Percentiles rank a stretch among this genome's conserved stretches.
Evolutionary conservation across 1,139 yeast genomes (phyloP).

Genomic region (Saccharomycopsis phalli): DNA sequence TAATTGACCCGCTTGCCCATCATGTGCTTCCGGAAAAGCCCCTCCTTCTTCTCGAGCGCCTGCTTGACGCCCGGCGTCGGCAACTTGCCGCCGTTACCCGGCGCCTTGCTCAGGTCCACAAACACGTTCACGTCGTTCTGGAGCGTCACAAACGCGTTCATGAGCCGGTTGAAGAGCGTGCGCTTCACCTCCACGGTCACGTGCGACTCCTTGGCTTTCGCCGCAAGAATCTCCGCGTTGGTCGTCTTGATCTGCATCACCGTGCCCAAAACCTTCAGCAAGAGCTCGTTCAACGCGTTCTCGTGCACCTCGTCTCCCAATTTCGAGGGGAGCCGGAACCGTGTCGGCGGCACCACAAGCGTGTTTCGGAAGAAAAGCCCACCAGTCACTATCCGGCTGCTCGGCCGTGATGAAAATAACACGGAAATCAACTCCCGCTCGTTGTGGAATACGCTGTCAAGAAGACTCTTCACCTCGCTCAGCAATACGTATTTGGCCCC

Average conservation of each 20-base stretch:
- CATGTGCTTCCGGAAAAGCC: constrained; percentile 97
- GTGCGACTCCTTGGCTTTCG: constrained; percentile 47
- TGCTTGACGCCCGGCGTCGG: constrained; percentile 96
- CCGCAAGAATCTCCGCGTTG: constrained; percentile 62
- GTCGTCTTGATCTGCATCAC: constrained; percentile 78
- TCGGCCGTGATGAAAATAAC: constrained; percentile 62
- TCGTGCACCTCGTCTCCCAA: constrained; percentile 95
- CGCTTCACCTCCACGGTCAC: constrained; percentile 63
- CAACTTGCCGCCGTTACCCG: constrained; percentile 49
- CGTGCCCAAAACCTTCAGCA: constrained; percentile 72
- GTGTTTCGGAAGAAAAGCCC: constrained; percentile 87
- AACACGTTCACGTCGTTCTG: constrained; percentile 95
- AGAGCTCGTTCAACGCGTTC: constrained; percentile 82
- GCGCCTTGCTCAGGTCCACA: constrained; percentile 86
- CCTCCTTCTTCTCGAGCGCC: constrained; percentile 97
- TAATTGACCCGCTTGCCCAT: constrained; percentile 99
- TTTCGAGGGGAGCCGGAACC: constrained; percentile 94
- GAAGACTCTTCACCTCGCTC: constrained; percentile 73
- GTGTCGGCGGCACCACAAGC: constrained; percentile 89
- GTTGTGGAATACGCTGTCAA: constrained; percentile 62
- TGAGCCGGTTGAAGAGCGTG: constrained; percentile 73
- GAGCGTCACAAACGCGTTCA: constrained; percentile 89
- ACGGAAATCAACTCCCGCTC: constrained; percentile 58
- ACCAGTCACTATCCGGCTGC: constrained; percentile 46
- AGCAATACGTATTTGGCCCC: constrained; percentile 82